Conservation (phyloP, 2,329 filamentous ascomycete species). For the Xylariales sp. region DNA sequence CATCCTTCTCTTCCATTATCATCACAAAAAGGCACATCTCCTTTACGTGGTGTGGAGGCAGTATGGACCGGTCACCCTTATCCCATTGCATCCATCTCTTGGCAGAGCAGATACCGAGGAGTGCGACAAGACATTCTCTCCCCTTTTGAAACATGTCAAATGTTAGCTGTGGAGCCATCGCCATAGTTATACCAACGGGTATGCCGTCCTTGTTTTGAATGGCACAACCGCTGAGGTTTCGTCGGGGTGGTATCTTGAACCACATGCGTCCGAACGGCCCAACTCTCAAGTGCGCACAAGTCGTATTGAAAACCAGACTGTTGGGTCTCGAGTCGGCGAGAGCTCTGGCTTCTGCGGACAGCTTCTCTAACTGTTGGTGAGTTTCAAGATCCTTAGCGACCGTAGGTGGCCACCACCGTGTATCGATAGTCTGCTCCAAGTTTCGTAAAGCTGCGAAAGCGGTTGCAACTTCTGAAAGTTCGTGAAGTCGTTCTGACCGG, state of each 20-base stretch:
- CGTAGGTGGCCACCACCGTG: conserved; percentile 17
- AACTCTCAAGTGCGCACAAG: conserved; percentile 15
- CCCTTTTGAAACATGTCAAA: conserved; percentile 11
- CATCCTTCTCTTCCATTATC: conserved; percentile 19
- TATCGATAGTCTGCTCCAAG: conserved; percentile 18
- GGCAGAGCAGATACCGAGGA: conserved; percentile 15
- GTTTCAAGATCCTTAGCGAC: conserved; percentile 12
- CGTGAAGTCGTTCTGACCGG: conserved; percentile 11
- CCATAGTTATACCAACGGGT: conserved; percentile 21
- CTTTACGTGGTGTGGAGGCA: conserved; percentile 7
- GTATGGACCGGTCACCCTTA: background rate
- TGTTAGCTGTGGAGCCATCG: conserved; percentile 18
- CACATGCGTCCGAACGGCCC: conserved; percentile 12
- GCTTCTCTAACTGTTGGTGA: background rate
- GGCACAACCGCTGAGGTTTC: conserved; percentile 12
- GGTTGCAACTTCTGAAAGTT: conserved; percentile 15
- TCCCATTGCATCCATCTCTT: conserved; percentile 29
- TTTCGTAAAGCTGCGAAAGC: conserved; percentile 25
- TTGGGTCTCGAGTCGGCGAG: conserved; percentile 9
- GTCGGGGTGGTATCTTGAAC: conserved; percentile 18
- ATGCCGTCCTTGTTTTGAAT: conserved; percentile 10
- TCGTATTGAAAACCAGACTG: conserved; percentile 23
- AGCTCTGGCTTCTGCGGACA: conserved; percentile 11
- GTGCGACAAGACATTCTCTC: conserved; percentile 18
- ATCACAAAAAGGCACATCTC: conserved; percentile 19